Conservation (phyloP, 1,284 basidiomycete species). For the Tylopilus sp. region DNA sequence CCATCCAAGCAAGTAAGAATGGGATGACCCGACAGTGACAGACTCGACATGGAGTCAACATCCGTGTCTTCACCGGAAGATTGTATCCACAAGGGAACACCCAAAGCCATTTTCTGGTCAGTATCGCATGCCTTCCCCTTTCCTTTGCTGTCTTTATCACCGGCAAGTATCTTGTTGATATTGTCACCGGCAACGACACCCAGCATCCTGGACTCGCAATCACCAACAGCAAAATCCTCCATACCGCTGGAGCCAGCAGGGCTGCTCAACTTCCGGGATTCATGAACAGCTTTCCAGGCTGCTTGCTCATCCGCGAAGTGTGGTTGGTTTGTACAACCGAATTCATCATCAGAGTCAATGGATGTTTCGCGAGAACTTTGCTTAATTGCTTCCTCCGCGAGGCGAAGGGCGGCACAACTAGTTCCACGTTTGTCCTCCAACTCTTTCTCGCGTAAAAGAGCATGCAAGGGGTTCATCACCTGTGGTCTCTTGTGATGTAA, state of each 20-base stretch:
- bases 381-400: conserved; percentile 43
- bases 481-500: conserved; percentile 29
- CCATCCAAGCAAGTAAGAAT: conserved; percentile 37
- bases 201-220: conserved; percentile 35
- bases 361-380: conserved; percentile 32
- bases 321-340: conserved; percentile 25
- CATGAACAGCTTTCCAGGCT: conserved; percentile 38
- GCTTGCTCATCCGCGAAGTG: conserved; percentile 41
- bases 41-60: conserved; percentile 14
- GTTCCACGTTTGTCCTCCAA: conserved; percentile 45
- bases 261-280: conserved; percentile 27
- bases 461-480: conserved; percentile 49
- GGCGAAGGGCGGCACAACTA: conserved; percentile 42
- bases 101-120: conserved; percentile 24
- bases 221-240: conserved; percentile 35
- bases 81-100: conserved; percentile 43
- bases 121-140: conserved; percentile 15
- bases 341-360: conserved; percentile 42
- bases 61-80: conserved; percentile 29
- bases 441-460: conserved; percentile 54
- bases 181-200: conserved; percentile 30
- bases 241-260: conserved; percentile 14
- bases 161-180: conserved; percentile 43
- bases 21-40: conserved; percentile 25
- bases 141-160: conserved; percentile 35